phyloP scores from a whole-genome alignment of 1,139 yeast species.

The Yamadazyma atlantica region DNA sequence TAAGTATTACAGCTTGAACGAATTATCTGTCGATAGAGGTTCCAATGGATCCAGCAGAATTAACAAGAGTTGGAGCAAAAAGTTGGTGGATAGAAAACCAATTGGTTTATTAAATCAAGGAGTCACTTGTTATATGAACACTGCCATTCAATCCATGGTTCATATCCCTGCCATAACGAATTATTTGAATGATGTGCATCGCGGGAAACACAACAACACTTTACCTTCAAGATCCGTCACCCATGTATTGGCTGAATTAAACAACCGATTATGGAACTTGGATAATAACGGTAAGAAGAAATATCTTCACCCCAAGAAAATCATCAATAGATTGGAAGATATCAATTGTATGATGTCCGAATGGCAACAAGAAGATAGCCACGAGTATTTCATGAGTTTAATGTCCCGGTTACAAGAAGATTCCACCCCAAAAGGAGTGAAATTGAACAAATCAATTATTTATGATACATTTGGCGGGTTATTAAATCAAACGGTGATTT shows the following conservation, averaged over 20 bases:
- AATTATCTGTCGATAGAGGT: constrained; percentile 54
- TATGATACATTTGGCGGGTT: constrained; percentile 95
- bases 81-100: constrained; percentile 46
- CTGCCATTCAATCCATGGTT: constrained; percentile 86
- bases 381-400: constrained; percentile 92
- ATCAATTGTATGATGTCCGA: constrained; percentile 95
- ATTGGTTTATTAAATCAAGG: constrained; percentile 87
- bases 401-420: constrained; percentile 89
- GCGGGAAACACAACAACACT: constrained; percentile 45
- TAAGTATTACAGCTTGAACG: constrained; percentile 52
- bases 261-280: constrained; percentile 63
- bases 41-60: constrained; percentile 56
- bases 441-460: constrained; percentile 75
- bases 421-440: constrained; percentile 82
- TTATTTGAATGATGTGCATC: constrained; percentile 65
- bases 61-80: constrained; percentile 60
- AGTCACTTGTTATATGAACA: constrained; percentile 94
- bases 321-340: constrained; percentile 72
- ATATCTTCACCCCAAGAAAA: constrained; percentile 69
- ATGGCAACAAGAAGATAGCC: constrained; percentile 98
- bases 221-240: constrained; percentile 65
- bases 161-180: constrained; percentile 92
- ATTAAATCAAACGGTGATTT: constrained; percentile 78
- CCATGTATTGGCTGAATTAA: constrained; percentile 68
- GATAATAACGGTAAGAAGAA: constrained; percentile 30